These are phyloP conservation scores for Kockiozyma suomiensis DNA, from an alignment of 805 yeast genomes.

Conservation along the genomic window DNA sequence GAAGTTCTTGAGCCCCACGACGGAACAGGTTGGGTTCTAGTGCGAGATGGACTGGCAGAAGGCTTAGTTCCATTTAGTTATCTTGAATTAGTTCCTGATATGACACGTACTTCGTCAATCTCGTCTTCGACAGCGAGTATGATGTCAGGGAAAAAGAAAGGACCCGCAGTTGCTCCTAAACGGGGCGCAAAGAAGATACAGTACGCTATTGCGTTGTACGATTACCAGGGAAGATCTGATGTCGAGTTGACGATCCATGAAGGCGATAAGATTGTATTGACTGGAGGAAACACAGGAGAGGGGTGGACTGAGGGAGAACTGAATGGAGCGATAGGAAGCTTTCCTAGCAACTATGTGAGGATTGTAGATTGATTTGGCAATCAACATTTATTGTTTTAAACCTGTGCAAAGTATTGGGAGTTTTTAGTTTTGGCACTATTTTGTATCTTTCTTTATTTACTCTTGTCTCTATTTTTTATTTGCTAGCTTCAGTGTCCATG, in stretches of 20 bases:
- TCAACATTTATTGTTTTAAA: not conserved
- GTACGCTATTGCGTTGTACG: constrained; percentile 70
- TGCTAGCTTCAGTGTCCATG: not conserved
- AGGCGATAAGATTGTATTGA: constrained; percentile 73
- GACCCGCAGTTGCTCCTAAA: constrained; percentile 81
- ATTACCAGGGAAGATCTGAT: constrained; percentile 73
- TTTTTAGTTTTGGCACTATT: not conserved
- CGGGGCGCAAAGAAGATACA: constrained; percentile 67
- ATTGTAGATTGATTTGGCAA: constrained; percentile 10
- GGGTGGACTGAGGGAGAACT: constrained; percentile 90
- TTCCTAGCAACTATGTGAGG: constrained; percentile 37
- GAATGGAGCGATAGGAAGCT: constrained; percentile 37
- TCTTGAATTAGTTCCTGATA: constrained; percentile 48
- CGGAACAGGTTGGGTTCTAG: constrained; percentile 90
- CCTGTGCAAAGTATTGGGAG: not conserved
- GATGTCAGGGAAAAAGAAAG: constrained; percentile 49
- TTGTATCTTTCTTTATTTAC: not conserved
- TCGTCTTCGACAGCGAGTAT: constrained; percentile 33
- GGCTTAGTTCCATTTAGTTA: constrained; percentile 91
- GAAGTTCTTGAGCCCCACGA: constrained; percentile 68
- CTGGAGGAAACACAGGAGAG: constrained; percentile 67
- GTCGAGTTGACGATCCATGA: constrained; percentile 73
- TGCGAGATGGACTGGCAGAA: constrained; percentile 53
- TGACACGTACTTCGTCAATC: constrained; percentile 28
- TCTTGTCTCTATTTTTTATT: not conserved